These are phyloP conservation scores for Falciphora oryzae DNA, from an alignment of 2,329 filamentous ascomycete species.

Conservation along the genomic window DNA sequence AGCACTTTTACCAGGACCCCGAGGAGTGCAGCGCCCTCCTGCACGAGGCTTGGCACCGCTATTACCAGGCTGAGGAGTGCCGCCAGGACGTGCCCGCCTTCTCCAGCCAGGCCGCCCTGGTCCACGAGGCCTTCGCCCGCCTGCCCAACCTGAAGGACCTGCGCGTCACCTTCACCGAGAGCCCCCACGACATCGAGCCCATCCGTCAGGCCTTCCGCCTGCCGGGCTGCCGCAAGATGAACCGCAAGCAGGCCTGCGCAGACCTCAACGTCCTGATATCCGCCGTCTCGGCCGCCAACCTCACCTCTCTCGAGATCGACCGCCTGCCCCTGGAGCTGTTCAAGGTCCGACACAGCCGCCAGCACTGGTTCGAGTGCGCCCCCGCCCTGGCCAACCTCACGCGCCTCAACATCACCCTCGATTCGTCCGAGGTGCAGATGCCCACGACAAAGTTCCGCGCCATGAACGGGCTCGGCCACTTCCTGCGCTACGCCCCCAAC, in stretches of 20 bases:
- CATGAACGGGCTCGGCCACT: slow-evolving; percentile 36
- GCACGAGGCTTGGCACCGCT: slow-evolving; percentile 29
- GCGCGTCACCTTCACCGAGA: slow-evolving; percentile 34
- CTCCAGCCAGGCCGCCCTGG: slow-evolving; percentile 27
- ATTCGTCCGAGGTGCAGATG: slow-evolving; percentile 31
- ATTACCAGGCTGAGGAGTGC: slow-evolving; percentile 28
- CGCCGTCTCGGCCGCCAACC: slow-evolving; percentile 15
- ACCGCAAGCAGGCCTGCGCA: slow-evolving; percentile 31
- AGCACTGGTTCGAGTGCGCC: slow-evolving; percentile 36
- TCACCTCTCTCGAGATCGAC: slow-evolving; percentile 35
- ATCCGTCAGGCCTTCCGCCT: slow-evolving; percentile 31
- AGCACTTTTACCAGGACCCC: slow-evolving; percentile 32
- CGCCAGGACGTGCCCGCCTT: slow-evolving; percentile 30
- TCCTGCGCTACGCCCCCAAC: slow-evolving; percentile 32
- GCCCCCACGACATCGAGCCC: slow-evolving; percentile 32
- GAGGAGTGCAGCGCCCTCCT: slow-evolving; percentile 31
- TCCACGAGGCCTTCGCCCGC: slow-evolving; percentile 32
- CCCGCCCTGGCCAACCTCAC: slow-evolving; percentile 34
- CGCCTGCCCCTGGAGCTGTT: slow-evolving; percentile 38
- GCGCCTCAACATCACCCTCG: slow-evolving; percentile 33
- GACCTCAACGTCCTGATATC: slow-evolving; percentile 21
- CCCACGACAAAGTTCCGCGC: slow-evolving; percentile 32
- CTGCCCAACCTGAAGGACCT: slow-evolving; percentile 35
- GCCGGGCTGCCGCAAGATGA: slow-evolving; percentile 33
- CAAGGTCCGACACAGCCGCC: slow-evolving; percentile 29